phyloP scores from a whole-genome alignment of 495 filamentous ascomycete genomes.

The Hypoxylon lenormandii region DNA sequence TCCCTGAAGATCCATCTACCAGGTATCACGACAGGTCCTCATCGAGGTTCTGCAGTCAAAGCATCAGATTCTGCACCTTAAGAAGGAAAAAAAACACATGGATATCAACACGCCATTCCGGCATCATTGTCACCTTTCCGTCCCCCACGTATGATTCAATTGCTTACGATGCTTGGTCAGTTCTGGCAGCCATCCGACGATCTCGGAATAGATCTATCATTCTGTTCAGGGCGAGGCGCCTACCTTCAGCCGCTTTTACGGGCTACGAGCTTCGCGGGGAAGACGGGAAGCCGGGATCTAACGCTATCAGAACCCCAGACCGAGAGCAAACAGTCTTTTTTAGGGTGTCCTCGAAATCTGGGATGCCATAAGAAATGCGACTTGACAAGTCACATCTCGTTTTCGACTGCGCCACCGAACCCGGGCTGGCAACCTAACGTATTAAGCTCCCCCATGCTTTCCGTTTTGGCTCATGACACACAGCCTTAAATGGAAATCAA shows the following conservation, averaged over 20 bases:
- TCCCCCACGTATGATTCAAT: slow-evolving; percentile 43
- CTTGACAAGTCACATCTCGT: slow-evolving; percentile 48
- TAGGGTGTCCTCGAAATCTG: slow-evolving; percentile 41
- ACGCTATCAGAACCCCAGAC: slow-evolving; percentile 39
- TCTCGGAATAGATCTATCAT: slow-evolving; percentile 34
- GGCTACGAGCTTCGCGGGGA: slow-evolving; percentile 47
- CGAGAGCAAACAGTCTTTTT: slow-evolving; percentile 48
- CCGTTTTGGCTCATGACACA: slow-evolving; percentile 19
- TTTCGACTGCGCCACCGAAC: slow-evolving; percentile 36
- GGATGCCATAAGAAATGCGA: slow-evolving; percentile 37
- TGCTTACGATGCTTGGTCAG: slow-evolving; percentile 34
- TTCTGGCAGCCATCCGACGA: slow-evolving; percentile 38
- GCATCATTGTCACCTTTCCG: slow-evolving; percentile 35
- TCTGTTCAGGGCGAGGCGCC: slow-evolving; percentile 26
- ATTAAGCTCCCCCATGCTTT: slow-evolving; percentile 23
- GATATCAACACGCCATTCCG: slow-evolving; percentile 34
- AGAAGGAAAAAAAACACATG: slow-evolving; percentile 16
- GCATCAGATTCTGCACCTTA: slow-evolving; percentile 26
- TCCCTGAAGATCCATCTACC: slow-evolving; percentile 49
- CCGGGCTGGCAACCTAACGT: slow-evolving; percentile 27
- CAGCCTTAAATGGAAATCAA: slow-evolving; percentile 35
- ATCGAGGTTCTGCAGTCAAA: slow-evolving; percentile 27
- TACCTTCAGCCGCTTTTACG: slow-evolving; percentile 42
- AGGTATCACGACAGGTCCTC: slow-evolving; percentile 46
- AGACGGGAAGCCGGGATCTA: slow-evolving; percentile 47